Conservation (phyloP, 805 yeast species). For the Ogataea nakhonphanomensis region DNA sequence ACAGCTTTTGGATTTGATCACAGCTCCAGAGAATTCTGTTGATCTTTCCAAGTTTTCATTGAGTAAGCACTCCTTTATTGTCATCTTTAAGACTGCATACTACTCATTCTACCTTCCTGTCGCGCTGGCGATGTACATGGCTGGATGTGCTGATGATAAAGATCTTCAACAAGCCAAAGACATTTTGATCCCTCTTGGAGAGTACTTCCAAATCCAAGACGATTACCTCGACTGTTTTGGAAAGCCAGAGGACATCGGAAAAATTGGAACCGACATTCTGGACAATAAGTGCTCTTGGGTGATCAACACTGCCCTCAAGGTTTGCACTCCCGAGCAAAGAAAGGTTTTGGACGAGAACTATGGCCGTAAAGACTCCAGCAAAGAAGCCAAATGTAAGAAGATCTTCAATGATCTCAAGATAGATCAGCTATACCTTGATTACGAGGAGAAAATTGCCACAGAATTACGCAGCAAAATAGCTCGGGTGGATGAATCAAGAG, state of each 20-base stretch:
- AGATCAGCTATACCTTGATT: constrained; percentile 65
- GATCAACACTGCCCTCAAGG: constrained; percentile 83
- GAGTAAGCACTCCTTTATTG: constrained; percentile 90
- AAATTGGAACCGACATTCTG: constrained; percentile 96
- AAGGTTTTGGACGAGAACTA: constrained; percentile 78
- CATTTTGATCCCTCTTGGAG: constrained; percentile 90
- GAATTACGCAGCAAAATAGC: constrained; percentile 64
- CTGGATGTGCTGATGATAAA: constrained; percentile 65
- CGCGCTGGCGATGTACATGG: constrained; percentile 91
- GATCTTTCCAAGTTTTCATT: constrained; percentile 85
- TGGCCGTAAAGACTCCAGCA: constrained; percentile 71
- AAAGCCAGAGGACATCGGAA: constrained; percentile 95
- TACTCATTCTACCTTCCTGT: constrained; percentile 97
- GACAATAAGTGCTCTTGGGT: constrained; percentile 99
- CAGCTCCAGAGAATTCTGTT: constrained; percentile 95
- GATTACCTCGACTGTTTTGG: constrained; percentile 97
- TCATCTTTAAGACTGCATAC: constrained; percentile 94
- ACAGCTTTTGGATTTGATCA: constrained; percentile 89
- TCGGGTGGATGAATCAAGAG: constrained; percentile 82
- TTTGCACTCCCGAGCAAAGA: constrained; percentile 80
- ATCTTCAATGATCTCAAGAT: constrained; percentile 73
- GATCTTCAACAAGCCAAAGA: constrained; percentile 88
- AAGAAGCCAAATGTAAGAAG: constrained; percentile 68
- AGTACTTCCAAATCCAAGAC: constrained; percentile 98
- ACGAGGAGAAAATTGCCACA: constrained; percentile 75